Evolutionary conservation across 306 rosid species (phyloP).

Genomic region (Gleditsia sinensis): DNA sequence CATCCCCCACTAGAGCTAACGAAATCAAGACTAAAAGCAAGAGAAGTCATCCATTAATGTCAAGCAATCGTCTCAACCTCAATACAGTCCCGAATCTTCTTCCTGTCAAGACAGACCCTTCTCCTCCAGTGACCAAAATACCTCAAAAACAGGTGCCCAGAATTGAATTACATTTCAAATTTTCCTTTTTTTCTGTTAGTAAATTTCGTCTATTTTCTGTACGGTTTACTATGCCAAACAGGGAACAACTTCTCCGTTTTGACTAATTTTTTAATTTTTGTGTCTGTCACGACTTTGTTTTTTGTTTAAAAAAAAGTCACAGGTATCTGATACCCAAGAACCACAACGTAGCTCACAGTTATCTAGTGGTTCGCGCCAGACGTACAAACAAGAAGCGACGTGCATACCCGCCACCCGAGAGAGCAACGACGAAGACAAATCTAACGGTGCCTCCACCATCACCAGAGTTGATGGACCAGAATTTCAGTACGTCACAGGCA

Average conservation of each 20-base stretch:
- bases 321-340: constrained; percentile 46
- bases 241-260: too few species aligned
- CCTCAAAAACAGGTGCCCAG: constrained; percentile 57
- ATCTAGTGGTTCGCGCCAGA: constrained; percentile 60
- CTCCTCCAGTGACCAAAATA: too few species aligned
- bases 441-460: constrained; percentile 36
- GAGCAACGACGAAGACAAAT: constrained; percentile 36
- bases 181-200: too few species aligned
- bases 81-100: constrained; percentile 49
- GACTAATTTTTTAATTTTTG: too few species aligned
- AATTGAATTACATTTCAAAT: too few species aligned
- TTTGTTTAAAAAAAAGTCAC: too few species aligned
- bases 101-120: too few species aligned
- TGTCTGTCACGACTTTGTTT: too few species aligned
- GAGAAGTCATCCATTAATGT: constrained; percentile 53
- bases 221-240: too few species aligned
- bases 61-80: constrained; percentile 54
- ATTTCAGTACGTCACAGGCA: constrained; percentile 51
- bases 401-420: constrained; percentile 45
- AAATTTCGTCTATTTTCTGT: too few species aligned
- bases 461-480: constrained; percentile 51
- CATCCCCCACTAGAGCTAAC: constrained; percentile 43
- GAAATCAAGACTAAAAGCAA: constrained; percentile 53
- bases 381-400: constrained; percentile 56
- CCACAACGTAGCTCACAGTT: constrained; percentile 54